phyloP scores from a whole-genome alignment of 2,329 filamentous ascomycete species.

The Aureobasidium mangrovei region DNA sequence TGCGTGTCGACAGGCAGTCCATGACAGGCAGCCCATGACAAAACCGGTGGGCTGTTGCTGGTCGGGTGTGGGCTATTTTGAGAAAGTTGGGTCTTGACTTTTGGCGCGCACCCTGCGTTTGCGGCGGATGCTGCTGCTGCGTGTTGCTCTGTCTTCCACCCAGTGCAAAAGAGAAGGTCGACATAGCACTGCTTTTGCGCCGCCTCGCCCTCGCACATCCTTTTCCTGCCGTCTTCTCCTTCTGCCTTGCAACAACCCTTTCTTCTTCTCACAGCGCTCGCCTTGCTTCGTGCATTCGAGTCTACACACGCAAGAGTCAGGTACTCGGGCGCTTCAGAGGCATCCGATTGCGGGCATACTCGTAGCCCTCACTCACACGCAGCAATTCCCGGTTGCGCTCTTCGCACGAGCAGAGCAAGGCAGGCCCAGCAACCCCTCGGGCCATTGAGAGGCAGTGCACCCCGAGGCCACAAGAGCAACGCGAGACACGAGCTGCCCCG shows the following conservation, averaged over 20 bases:
- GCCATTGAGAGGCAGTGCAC: slow-evolving; percentile 10
- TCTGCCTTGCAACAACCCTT: not conserved
- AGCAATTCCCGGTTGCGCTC: slow-evolving; percentile 7
- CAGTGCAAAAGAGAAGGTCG: no score
- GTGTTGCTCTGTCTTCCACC: no score
- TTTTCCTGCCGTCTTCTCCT: not conserved
- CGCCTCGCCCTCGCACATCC: no score
- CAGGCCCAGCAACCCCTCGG: slow-evolving; percentile 11
- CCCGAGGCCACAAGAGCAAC: slow-evolving; percentile 6
- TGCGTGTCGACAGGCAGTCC: no score
- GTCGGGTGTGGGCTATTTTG: no score
- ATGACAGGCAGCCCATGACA: no score
- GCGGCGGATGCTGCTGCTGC: no score
- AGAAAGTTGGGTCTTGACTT: no score
- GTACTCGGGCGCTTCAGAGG: not conserved
- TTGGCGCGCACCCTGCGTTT: no score
- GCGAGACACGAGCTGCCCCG: not conserved
- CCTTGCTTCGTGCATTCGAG: not conserved
- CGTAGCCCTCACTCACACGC: not conserved
- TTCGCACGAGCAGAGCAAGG: slow-evolving; percentile 5
- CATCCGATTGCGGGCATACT: not conserved
- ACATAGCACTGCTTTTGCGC: no score
- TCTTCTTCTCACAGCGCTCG: not conserved
- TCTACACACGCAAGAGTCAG: not conserved
- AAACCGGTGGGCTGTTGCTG: no score